Evolutionary conservation across 108 stramenopile genomes (phyloP), one percentile per base, ranked within the genome.

Genomic region (Phaeodactylum tricornutum): DNA sequence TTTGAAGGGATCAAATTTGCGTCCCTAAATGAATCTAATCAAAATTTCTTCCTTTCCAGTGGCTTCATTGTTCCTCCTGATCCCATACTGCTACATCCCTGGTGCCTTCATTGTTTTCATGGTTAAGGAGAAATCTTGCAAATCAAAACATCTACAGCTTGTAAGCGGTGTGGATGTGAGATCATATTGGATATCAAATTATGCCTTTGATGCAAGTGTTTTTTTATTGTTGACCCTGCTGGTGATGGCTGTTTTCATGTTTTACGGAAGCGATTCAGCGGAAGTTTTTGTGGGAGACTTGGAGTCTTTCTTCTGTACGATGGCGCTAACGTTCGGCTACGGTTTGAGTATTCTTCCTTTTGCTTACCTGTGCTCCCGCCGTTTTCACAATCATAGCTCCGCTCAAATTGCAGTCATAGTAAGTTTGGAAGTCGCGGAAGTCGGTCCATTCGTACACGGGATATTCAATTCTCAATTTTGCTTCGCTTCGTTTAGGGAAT

Each of bases 401-500:
- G 77, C 77, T 2, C 73, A 79, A 33, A 79, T 79, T 36, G 30
- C 70, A 25, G 64, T 79, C 20, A 39, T 60, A 38, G n/a, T n/a
- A n/a, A n/a, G n/a, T n/a, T n/a, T n/a, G n/a, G n/a, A n/a, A n/a
- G n/a, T n/a, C n/a, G n/a, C n/a, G n/a, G n/a, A n/a, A n/a, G n/a
- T n/a, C n/a, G n/a, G n/a, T n/a, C n/a, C n/a, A n/a, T n/a, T n/a
- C n/a, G n/a, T n/a, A n/a, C n/a, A n/a, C n/a, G n/a, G n/a, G n/a
- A n/a, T n/a, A n/a, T n/a, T n/a, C n/a, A n/a, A n/a, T n/a, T n/a
- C n/a, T n/a, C n/a, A n/a, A n/a, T n/a, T n/a, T n/a, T n/a, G n/a
- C n/a, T n/a, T n/a, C n/a, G n/a, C n/a, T n/a, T n/a, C n/a, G n/a
- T n/a, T n/a, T n/a, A n/a, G n/a, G 62, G 63, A 17, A 16, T 75